Conservation (phyloP, 2,329 filamentous ascomycete genomes). For the Cytospora piceae region DNA sequence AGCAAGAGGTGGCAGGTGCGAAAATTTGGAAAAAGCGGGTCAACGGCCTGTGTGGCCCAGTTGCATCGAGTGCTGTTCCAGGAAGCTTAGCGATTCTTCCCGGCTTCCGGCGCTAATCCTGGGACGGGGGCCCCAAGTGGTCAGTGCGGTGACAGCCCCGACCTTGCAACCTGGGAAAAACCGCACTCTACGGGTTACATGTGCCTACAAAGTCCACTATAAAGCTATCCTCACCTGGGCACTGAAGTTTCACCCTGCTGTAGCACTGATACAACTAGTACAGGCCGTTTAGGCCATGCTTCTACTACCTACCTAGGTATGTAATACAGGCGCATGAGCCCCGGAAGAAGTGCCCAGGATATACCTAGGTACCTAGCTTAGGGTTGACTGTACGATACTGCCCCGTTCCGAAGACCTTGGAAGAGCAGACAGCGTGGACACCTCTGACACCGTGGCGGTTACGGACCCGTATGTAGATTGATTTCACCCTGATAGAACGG, state of each 20-base stretch:
- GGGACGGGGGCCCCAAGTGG: neutral
- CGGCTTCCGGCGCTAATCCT: conserved; percentile 18
- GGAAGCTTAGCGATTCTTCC: conserved; percentile 20
- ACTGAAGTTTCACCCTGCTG: too few relatives aligned
- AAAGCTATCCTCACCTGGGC: too few relatives aligned
- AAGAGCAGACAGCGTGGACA: neutral
- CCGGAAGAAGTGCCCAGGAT: too few relatives aligned
- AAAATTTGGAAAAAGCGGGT: conserved; percentile 47
- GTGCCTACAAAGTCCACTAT: too few relatives aligned
- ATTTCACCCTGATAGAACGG: conserved; percentile 8
- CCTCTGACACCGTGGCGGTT: neutral
- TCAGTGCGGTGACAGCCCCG: conserved; percentile 1
- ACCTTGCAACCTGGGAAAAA: neutral
- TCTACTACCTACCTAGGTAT: too few relatives aligned
- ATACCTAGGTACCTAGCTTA: neutral
- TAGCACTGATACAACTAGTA: neutral
- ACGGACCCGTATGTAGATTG: neutral
- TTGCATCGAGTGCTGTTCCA: conserved; percentile 9
- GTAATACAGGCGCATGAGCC: neutral
- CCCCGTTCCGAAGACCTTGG: too few relatives aligned
- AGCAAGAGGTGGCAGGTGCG: conserved; percentile 46
- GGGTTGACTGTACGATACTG: too few relatives aligned
- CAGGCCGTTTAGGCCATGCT: too few relatives aligned
- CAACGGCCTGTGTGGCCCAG: conserved; percentile 2
- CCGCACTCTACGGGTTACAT: neutral